Evolutionary conservation across 2,329 filamentous ascomycete genomes (phyloP), one percentile per base, ranked within the genome.

Genomic region (Pseudogymnoascus sp.): DNA sequence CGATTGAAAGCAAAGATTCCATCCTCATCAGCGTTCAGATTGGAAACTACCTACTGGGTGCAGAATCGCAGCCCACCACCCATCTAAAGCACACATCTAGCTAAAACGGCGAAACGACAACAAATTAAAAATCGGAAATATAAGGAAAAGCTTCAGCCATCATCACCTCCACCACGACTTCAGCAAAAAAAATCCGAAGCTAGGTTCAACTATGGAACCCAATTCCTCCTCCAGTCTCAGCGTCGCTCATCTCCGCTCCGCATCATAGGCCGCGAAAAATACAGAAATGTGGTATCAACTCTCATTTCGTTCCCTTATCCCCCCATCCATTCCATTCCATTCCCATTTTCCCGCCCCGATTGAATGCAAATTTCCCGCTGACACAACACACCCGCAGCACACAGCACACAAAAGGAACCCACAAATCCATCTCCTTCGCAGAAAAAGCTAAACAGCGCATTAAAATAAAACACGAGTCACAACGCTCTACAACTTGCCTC

Each of bases 401-500:
- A 21, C 21, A 21, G 21, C 21, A 21, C 25, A 25, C 41, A 3
- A 17, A 21, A 44, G 41, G 41, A 25, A 25, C 15, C 15, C 17
- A 4, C 38, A 41, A 41, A 21, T 15, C 13, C 41, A 44, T 25
- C 39, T 48, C 42, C 27, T 29, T 25, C 42, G 27, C 42, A 27
- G 38, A 41, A 41, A 44, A 44, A 13, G 27, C 35, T 13, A 38
- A 38, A 38, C 13, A 48, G 9, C 21, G 21, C 21, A 21, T 21
- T 3, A n/a, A 27, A 9, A 48, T 3, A 48, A 13, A 48, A 29
- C 42, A 15, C 21, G 21, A 21, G 21, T 21, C 21, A 3, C 21
- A 21, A 21, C 21, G 21, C 21, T 61, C 63, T 70, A 72, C 64
- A 63, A 72, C 62, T 65, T 68, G 2, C 6, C 8, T 13, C 21